A percentile compares a stretch with the other conserved stretches of the same genome.
These are phyloP conservation scores for Sherardia arvensis DNA, from an alignment of 257 asterid species.

Conservation along the genomic window DNA sequence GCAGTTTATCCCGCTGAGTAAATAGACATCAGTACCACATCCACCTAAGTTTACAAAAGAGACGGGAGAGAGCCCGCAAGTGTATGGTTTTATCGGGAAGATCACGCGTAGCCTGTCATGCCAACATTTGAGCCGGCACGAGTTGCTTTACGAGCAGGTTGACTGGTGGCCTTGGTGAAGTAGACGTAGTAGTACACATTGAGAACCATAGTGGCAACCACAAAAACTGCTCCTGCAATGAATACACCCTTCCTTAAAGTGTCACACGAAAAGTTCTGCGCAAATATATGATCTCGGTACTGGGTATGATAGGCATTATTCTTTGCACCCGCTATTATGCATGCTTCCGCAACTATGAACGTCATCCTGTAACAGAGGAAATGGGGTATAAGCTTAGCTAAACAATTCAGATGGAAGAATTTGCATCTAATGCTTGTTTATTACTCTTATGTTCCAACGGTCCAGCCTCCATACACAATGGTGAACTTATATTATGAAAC, in stretches of 20 bases:
- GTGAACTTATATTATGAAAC: too few relatives aligned
- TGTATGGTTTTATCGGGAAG: conserved; percentile 1
- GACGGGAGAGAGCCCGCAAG: too few relatives aligned
- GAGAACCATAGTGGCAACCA: conserved; percentile 64
- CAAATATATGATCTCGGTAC: conserved; percentile 52
- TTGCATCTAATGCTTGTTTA: neutral
- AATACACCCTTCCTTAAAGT: conserved; percentile 72
- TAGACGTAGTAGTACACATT: conserved; percentile 65
- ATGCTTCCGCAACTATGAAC: conserved; percentile 72
- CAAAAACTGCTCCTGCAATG: conserved; percentile 91
- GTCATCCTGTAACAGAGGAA: conserved; percentile 41
- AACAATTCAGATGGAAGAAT: conserved; percentile 1
- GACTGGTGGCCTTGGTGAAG: conserved; percentile 68
- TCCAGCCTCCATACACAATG: neutral
- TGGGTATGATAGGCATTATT: conserved; percentile 72
- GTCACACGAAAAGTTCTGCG: conserved; percentile 62
- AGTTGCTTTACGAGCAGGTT: conserved; percentile 42
- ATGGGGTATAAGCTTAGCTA: neutral
- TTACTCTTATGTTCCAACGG: neutral
- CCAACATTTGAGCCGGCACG: conserved; percentile 41
- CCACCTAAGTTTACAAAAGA: neutral
- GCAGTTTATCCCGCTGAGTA: neutral
- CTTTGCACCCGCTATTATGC: conserved; percentile 67
- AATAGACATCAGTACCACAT: neutral
- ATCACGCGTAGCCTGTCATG: conserved; percentile 49